Percentiles rank a stretch among this genome's conserved stretches.
Evolutionary conservation across 345 rosid genomes (phyloP).

Genomic region (Ceriops zippeliana): DNA sequence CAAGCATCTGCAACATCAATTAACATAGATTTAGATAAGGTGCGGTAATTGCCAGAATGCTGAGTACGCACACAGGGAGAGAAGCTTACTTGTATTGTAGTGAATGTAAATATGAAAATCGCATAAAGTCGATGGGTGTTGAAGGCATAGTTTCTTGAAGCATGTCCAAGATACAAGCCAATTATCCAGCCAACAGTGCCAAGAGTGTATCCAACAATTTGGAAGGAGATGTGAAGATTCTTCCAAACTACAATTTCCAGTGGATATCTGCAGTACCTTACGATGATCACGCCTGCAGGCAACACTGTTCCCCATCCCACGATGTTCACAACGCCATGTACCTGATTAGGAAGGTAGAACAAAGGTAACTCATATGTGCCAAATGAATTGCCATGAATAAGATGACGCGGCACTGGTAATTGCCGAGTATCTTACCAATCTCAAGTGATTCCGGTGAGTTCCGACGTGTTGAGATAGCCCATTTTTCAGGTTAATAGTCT

Average conservation of each 20-base stretch:
- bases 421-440: slow-evolving; percentile 29
- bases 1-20: slow-evolving; percentile 33
- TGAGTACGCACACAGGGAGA: not conserved
- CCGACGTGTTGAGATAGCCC: not conserved
- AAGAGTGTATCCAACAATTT: slow-evolving; percentile 37
- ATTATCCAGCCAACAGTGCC: slow-evolving; percentile 43
- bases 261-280: slow-evolving; percentile 43
- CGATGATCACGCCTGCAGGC: slow-evolving; percentile 46
- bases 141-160: slow-evolving; percentile 36
- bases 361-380: not conserved
- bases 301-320: slow-evolving; percentile 50
- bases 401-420: too few species aligned
- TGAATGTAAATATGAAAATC: slow-evolving; percentile 42
- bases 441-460: not conserved
- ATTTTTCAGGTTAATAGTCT: slow-evolving; percentile 25
- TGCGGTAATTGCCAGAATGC: not conserved
- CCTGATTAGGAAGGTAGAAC: slow-evolving; percentile 18
- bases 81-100: slow-evolving; percentile 42
- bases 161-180: slow-evolving; percentile 42
- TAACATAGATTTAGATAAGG: not conserved
- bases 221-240: slow-evolving; percentile 30
- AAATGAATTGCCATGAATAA: too few species aligned
- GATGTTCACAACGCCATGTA: slow-evolving; percentile 50
- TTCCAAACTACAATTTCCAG: slow-evolving; percentile 19
- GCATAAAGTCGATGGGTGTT: slow-evolving; percentile 31